These are phyloP conservation scores for Sugiyamaella neomexicana DNA, from an alignment of 1,139 yeast species.

Conservation along the genomic window DNA sequence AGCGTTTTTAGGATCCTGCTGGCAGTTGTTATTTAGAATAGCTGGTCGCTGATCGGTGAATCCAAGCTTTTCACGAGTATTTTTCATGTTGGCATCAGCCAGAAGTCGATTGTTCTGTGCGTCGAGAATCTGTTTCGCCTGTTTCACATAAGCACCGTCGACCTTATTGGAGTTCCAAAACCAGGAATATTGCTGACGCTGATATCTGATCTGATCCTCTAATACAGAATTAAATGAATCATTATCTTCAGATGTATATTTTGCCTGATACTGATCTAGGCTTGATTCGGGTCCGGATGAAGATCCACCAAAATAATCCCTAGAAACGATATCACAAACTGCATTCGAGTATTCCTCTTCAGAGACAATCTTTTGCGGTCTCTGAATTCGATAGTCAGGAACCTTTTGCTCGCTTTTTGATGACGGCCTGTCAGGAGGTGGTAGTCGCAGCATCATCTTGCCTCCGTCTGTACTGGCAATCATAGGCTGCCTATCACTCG, in stretches of 20 bases:
- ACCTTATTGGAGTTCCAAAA: conserved; percentile 31
- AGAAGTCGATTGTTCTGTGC: conserved; percentile 8
- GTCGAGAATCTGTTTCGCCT: conserved; percentile 12
- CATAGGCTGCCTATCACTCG: no score
- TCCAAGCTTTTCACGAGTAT: conserved; percentile 15
- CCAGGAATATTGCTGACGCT: conserved; percentile 33
- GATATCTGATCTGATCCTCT: conserved; percentile 27
- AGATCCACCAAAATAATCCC: conserved; percentile 36
- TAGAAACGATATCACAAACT: conserved; percentile 33
- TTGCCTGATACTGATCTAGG: conserved; percentile 33
- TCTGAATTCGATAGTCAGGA: background rate
- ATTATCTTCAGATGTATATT: conserved; percentile 40
- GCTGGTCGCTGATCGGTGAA: conserved; percentile 24
- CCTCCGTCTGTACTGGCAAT: conserved; percentile 25
- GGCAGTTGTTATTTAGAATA: conserved; percentile 21
- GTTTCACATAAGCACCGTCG: conserved; percentile 17
- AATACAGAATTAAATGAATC: conserved; percentile 35
- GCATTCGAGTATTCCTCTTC: conserved; percentile 38
- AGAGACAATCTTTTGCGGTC: conserved; percentile 21
- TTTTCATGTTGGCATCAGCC: conserved; percentile 8
- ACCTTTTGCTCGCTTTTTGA: background rate
- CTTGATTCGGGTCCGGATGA: conserved; percentile 1
- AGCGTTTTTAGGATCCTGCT: conserved; percentile 26
- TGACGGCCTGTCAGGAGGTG: background rate
- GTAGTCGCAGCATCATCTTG: conserved; percentile 22